Base-by-base conservation (phyloP, 345 rosid species). In the Populus tremula region DNA sequence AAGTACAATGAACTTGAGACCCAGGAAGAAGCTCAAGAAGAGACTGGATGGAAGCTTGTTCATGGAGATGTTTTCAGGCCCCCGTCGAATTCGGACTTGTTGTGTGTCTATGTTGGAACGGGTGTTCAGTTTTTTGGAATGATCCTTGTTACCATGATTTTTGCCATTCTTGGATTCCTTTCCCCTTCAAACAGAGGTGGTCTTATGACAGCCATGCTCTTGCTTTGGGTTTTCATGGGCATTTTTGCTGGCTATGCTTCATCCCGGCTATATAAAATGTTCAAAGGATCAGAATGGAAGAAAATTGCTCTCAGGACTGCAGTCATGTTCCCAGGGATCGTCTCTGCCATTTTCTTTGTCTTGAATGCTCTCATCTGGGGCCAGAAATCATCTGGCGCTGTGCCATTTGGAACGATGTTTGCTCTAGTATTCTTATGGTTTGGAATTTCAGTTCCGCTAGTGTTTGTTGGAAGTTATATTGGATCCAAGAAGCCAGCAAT, bases 361-460 rank as follows among this genome's bases (percentile, higher is more conserved):
- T 63, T 92, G 69, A 92, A 92, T 74, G 85, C 88, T 72, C 93
- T 92, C 75, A 90, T 92, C 68, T 92, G 94, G 94, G 97, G 97
- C 71, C 93, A 92, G 80, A 90, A 90, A 68, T 92, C 97, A 50
- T 92, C 97, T 0, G 97, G 97, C 17, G 97, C 94, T 78, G 97
- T 92, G 4, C 97, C 97, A 35, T 92, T 92, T 2, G 97, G 97
- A 1, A 92, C 97, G n/a, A 92, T 92, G 97, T 90, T 92, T 64
- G 97, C 97, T 29, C 68, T 92, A 71, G 83, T 92, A 17, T 78
- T 92, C 82, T 77, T 92, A 53, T 92, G 97, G 97, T 92, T 92
- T 77, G 94, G 97, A 47, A 92, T 92, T 78, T 90, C 94, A 1
- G 89, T 92, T 5, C 97, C 97, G 0, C 89, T 92, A 4, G 97